Conservation (phyloP, 2,329 filamentous ascomycete genomes). For the Neonectria coccinea region DNA sequence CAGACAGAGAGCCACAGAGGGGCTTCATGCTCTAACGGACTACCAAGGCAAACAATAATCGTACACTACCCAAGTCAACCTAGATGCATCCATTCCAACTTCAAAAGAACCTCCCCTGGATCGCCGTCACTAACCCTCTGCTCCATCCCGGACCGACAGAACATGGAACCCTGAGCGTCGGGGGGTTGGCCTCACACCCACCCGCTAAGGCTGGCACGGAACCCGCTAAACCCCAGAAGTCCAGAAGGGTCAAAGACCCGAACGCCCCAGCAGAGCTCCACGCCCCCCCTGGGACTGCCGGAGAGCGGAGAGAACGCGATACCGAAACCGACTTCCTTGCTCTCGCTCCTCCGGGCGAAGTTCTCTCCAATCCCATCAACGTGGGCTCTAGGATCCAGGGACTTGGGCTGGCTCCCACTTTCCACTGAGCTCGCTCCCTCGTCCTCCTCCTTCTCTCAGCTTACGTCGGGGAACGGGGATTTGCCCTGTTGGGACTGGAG, state of each 20-base stretch:
- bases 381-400: constrained; percentile 5
- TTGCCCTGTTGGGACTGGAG: not conserved
- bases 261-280: constrained; percentile 22
- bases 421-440: not conserved
- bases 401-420: not conserved
- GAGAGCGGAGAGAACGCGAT: not conserved
- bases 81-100: not conserved
- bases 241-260: constrained; percentile 35
- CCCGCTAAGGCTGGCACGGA: constrained; percentile 18
- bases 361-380: not conserved
- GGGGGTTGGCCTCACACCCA: not conserved
- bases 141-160: constrained; percentile 4
- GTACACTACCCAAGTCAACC: too few species aligned
- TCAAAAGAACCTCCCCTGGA: constrained; percentile 17
- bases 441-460: not conserved
- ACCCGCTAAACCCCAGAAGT: constrained; percentile 34
- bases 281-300: constrained; percentile 6
- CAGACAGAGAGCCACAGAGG: too few species aligned
- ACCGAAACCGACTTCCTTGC: constrained; percentile 13
- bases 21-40: too few species aligned
- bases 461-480: too few species aligned
- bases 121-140: too few species aligned
- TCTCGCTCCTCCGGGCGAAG: not conserved
- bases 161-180: not conserved
- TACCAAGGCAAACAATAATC: too few species aligned